Conservation (phyloP, 768 basidiomycete species). For the Tylopilus intermedius region DNA sequence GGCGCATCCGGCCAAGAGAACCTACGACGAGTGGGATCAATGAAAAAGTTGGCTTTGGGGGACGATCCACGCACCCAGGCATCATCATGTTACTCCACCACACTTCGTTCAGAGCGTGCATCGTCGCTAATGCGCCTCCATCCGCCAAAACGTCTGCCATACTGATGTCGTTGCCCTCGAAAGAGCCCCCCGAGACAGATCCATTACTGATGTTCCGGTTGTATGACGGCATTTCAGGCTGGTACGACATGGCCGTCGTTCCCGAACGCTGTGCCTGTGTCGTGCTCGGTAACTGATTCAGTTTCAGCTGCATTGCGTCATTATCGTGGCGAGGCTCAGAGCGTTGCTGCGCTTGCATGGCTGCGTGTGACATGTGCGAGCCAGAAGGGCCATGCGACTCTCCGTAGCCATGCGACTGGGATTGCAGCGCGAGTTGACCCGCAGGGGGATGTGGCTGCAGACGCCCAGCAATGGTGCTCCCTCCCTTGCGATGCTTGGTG, state of each 20-base stretch:
- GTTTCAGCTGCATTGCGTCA: slow-evolving; percentile 32
- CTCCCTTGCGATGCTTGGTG: slow-evolving; percentile 63
- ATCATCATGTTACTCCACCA: slow-evolving; percentile 85
- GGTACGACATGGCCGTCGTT: background rate
- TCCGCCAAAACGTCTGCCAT: slow-evolving; percentile 32
- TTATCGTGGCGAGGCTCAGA: slow-evolving; percentile 17
- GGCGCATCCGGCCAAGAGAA: slow-evolving; percentile 32
- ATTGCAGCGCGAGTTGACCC: slow-evolving; percentile 24
- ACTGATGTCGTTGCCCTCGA: slow-evolving; percentile 15
- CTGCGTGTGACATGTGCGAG: slow-evolving; percentile 20
- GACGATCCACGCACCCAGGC: slow-evolving; percentile 48
- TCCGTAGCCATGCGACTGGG: slow-evolving; percentile 4
- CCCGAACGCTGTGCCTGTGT: background rate
- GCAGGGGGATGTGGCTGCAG: slow-evolving; percentile 48
- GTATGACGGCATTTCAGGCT: slow-evolving; percentile 42
- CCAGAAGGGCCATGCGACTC: slow-evolving; percentile 23
- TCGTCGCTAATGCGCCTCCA: slow-evolving; percentile 60
- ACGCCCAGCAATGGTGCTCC: slow-evolving; percentile 49
- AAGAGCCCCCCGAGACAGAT: background rate
- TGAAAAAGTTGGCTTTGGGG: background rate
- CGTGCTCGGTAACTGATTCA: background rate
- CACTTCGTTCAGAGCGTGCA: slow-evolving; percentile 65
- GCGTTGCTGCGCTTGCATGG: slow-evolving; percentile 10
- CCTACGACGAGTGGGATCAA: slow-evolving; percentile 5
- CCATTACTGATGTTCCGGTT: slow-evolving; percentile 18